Percentiles rank a stretch among this genome's conserved stretches.
These are phyloP conservation scores for Neofusicoccum laricinum DNA, from an alignment of 2,329 filamentous ascomycete genomes.

Conservation along the genomic window DNA sequence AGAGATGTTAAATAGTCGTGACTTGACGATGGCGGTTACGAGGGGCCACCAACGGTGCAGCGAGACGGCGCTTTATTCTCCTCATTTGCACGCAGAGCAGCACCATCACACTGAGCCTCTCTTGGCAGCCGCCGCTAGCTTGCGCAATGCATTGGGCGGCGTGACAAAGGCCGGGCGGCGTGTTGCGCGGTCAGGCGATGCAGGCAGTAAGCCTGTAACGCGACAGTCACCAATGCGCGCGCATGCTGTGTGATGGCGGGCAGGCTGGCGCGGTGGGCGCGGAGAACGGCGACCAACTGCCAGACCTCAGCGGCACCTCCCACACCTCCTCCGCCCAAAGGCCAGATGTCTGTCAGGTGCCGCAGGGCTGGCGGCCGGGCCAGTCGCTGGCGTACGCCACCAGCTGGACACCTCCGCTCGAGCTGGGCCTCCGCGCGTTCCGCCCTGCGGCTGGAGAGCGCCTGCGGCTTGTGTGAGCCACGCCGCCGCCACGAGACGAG, in stretches of 20 bases:
- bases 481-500: background rate
- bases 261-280: background rate
- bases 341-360: constrained; percentile 14
- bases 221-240: background rate
- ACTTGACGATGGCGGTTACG: background rate
- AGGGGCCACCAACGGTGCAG: background rate
- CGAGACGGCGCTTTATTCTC: background rate
- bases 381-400: constrained; percentile 9
- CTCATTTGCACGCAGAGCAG: background rate
- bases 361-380: constrained; percentile 12
- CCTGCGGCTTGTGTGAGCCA: background rate
- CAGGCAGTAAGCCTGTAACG: constrained; percentile 8
- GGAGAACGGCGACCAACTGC: background rate
- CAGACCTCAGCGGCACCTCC: background rate
- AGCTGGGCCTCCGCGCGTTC: background rate
- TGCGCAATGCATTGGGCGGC: constrained; percentile 1
- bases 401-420: background rate
- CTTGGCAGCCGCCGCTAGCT: constrained; percentile 1
- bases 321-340: background rate
- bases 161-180: constrained; percentile 8
- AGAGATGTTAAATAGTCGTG: background rate
- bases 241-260: constrained; percentile 2
- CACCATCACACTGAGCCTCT: background rate
- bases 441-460: background rate
- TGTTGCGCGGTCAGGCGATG: constrained; percentile 14